Base-by-base conservation (phyloP, 495 filamentous ascomycete species). In the Aspergillus steynii region DNA sequence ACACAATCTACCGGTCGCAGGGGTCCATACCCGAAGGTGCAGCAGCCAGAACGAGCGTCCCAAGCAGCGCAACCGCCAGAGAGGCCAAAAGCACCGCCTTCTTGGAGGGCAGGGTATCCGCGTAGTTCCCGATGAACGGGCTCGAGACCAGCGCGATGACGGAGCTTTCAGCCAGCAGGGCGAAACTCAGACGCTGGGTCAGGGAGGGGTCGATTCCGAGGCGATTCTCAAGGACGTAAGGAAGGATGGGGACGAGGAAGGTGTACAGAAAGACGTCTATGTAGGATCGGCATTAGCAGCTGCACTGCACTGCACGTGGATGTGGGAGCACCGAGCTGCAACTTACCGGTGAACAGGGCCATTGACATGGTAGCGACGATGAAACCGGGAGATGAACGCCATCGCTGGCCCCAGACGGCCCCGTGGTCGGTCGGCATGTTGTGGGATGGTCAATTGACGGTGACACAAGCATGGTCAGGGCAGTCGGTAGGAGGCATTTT, bases 191-290 rank as follows among this genome's bases (percentile, higher is more conserved):
- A 5, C 65, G 59, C 32, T 69, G 68, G 1, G 70, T 72, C 12
- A 64, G 53, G 3, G 64, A 59, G 14, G 56, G 53, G 48, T 67
- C 64, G 2, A 71, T 45, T 4, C 61, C 55, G 7, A 74, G 51
- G 26, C 71, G 71, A n/a, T 56, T 56, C 45, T 74, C 71, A 2
- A 72, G 51, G 10, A 74, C 56, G 29, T 65, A 69, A 3, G 64
- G 65, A 9, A 74, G 56, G 31, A 74, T 71, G 1, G 71, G 70
- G 7, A 72, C 66, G 31, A 72, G 47, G 31, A 72, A 74, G 7
- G 64, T 59, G 47, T 69, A 74, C 1, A 74, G 66, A 29, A 71
- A 72, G 15, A 61, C 63, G 28, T 74, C 69, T 71, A 29, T 50
- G 4, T 0, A 25, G 10, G 47, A 5, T n/a, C 6, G 25, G 55